Evolutionary conservation across 345 rosid species (phyloP).

Genomic region (Salix exigua): DNA sequence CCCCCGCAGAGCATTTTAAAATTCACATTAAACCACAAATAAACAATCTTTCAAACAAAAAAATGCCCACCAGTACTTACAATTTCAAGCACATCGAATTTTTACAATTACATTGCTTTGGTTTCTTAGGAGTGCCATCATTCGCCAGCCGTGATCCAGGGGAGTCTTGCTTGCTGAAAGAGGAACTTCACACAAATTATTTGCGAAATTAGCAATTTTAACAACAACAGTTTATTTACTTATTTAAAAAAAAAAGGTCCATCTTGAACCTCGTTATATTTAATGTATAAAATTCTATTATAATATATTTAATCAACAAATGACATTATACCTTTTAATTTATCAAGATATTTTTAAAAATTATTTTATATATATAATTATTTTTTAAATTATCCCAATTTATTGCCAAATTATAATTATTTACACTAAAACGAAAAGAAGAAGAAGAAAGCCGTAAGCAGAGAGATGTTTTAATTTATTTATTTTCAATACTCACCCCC

Average conservation of each 20-base stretch:
- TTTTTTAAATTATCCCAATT: too few relatives aligned
- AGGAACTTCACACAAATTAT: neutral
- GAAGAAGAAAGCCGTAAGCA: neutral
- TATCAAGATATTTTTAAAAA: too few relatives aligned
- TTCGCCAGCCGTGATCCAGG: conserved; percentile 37
- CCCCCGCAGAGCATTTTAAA: too few relatives aligned
- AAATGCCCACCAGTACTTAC: conserved; percentile 35
- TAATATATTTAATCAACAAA: too few relatives aligned
- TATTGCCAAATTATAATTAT: neutral
- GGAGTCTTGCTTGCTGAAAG: conserved; percentile 47
- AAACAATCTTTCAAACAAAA: neutral
- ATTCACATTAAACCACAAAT: neutral
- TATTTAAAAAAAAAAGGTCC: too few relatives aligned
- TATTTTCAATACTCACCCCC: conserved; percentile 24
- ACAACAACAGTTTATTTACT: too few relatives aligned
- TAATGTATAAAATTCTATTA: too few relatives aligned
- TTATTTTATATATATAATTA: too few relatives aligned
- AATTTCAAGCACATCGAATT: conserved; percentile 71
- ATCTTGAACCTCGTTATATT: neutral
- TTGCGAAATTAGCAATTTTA: neutral
- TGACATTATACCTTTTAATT: too few relatives aligned
- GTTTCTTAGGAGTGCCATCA: conserved; percentile 60
- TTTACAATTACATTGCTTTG: conserved; percentile 72
- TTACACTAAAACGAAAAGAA: neutral
- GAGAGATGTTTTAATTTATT: neutral